Percentiles rank a stretch among this genome's conserved stretches.
phyloP scores from a whole-genome alignment of 768 basidiomycete species.

The Mycena polygramma region DNA sequence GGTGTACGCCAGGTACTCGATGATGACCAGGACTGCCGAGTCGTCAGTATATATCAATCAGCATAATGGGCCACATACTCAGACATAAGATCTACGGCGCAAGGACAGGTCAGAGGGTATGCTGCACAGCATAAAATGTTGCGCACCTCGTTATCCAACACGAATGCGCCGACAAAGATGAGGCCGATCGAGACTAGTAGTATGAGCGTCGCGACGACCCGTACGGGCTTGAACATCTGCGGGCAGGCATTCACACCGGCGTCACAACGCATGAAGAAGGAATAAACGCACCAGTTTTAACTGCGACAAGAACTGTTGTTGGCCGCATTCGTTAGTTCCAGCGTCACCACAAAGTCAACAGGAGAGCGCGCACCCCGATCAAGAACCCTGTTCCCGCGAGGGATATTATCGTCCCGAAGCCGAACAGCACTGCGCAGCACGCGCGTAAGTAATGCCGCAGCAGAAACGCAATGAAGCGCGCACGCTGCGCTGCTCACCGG shows the following conservation, averaged over 20 bases:
- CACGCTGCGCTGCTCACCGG: slow-evolving; percentile 63
- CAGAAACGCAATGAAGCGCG: neutral
- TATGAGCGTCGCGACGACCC: slow-evolving; percentile 83
- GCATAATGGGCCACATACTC: slow-evolving; percentile 55
- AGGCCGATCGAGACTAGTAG: slow-evolving; percentile 85
- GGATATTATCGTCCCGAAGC: slow-evolving; percentile 84
- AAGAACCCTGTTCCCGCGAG: slow-evolving; percentile 92
- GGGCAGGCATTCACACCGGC: neutral
- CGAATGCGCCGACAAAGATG: slow-evolving; percentile 90
- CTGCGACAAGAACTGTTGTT: slow-evolving; percentile 78
- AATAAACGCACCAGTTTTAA: slow-evolving; percentile 75
- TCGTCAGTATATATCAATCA: slow-evolving; percentile 29
- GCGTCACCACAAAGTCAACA: neutral
- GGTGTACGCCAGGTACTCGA: slow-evolving; percentile 92
- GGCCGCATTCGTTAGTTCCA: slow-evolving; percentile 19
- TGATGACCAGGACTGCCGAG: slow-evolving; percentile 84
- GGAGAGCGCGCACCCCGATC: slow-evolving; percentile 75
- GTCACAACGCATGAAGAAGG: no score
- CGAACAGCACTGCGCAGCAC: slow-evolving; percentile 75
- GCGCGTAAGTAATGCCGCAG: slow-evolving; percentile 14
- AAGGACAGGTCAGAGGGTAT: neutral
- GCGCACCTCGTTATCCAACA: slow-evolving; percentile 70
- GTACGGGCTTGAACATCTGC: slow-evolving; percentile 96
- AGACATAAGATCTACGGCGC: slow-evolving; percentile 71
- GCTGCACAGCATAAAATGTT: neutral